phyloP scores from a whole-genome alignment of 1,284 basidiomycete genomes.

The Acaromyces ingoldii region DNA sequence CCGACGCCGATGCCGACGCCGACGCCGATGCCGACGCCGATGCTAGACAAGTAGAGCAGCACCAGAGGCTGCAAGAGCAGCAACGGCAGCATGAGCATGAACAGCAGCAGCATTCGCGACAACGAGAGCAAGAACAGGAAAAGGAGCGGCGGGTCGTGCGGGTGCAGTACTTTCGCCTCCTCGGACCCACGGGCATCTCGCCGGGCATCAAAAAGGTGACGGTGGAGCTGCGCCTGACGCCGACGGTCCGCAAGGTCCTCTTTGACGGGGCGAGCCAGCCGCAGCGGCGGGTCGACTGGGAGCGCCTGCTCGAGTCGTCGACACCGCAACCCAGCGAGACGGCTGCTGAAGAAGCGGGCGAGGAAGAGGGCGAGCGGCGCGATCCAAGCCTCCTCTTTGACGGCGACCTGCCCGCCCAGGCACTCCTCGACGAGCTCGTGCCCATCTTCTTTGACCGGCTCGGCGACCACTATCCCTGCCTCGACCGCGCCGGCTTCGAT shows the following conservation, averaged over 20 bases:
- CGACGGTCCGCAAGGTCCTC: not conserved
- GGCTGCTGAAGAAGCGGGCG: not conserved
- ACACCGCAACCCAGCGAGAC: not conserved
- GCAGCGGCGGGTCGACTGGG: not conserved
- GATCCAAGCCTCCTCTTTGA: not conserved
- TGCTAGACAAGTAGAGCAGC: too few species aligned
- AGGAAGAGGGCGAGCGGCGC: not conserved
- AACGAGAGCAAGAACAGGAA: too few species aligned
- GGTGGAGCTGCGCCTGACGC: not conserved
- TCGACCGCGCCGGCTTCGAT: not conserved
- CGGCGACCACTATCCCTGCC: not conserved
- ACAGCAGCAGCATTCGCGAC: too few species aligned
- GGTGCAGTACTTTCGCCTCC: not conserved
- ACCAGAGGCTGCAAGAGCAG: too few species aligned
- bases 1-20: not conserved
- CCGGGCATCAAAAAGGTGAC: not conserved
- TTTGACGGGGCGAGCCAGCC: not conserved
- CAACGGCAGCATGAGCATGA: too few species aligned
- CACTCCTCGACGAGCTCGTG: not conserved
- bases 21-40: not conserved
- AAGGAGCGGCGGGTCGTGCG: too few species aligned
- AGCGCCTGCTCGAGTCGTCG: too few species aligned
- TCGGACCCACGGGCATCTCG: not conserved
- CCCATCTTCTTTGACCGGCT: slow-evolving; percentile 3
- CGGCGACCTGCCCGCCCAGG: not conserved